A percentile compares a stretch with the other conserved stretches of the same genome.
These are phyloP conservation scores for Quercus alba DNA, from an alignment of 306 rosid species.

Conservation along the genomic window DNA sequence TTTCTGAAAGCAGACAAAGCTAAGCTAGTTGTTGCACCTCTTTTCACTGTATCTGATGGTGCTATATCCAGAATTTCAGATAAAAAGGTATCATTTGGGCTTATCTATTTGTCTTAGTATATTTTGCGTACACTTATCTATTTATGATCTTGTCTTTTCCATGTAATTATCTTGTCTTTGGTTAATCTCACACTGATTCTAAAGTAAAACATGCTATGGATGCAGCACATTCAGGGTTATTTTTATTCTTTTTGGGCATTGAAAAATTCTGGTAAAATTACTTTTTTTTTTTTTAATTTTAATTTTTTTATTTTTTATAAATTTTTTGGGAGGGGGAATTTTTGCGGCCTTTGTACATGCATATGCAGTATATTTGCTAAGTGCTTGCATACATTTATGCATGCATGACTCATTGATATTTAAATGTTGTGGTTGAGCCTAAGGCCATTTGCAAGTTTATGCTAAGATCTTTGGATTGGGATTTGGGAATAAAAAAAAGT, in stretches of 20 bases:
- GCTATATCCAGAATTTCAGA: slow-evolving; percentile 30
- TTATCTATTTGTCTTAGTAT: neutral
- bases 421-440: neutral
- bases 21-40: slow-evolving; percentile 35
- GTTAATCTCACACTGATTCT: neutral
- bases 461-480: neutral
- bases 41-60: slow-evolving; percentile 29
- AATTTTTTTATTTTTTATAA: no score
- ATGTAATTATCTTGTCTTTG: neutral
- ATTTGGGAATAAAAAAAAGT: neutral
- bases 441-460: neutral
- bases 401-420: neutral
- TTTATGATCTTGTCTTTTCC: neutral
- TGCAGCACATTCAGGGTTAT: neutral
- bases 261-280: neutral
- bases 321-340: no score
- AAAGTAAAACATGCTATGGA: neutral
- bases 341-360: neutral
- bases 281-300: neutral
- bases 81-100: slow-evolving; percentile 50
- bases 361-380: neutral
- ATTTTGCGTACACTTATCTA: neutral
- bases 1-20: slow-evolving; percentile 44
- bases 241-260: neutral
- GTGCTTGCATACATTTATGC: neutral